phyloP scores from a whole-genome alignment of 768 basidiomycete genomes.

The Auriscalpium vulgare region DNA sequence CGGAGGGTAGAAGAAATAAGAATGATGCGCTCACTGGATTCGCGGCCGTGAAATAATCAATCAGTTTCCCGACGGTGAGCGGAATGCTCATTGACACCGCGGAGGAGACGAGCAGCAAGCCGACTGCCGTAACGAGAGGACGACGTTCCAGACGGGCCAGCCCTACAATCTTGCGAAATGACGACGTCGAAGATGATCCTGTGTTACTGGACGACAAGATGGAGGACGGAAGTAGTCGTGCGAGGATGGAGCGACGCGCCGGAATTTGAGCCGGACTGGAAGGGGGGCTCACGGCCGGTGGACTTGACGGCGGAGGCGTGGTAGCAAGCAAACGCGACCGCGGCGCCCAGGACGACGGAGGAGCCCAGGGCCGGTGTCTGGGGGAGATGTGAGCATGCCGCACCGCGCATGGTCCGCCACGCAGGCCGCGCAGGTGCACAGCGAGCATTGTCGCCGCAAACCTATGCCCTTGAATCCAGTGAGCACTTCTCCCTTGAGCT shows the following conservation, averaged over 20 bases:
- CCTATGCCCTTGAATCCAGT: too few species aligned
- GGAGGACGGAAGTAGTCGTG: slow-evolving; percentile 6
- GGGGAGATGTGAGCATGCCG: too few species aligned
- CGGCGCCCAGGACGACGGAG: too few species aligned
- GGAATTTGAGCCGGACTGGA: not conserved
- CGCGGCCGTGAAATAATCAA: slow-evolving; percentile 81
- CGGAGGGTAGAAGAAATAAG: not conserved
- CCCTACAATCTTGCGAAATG: slow-evolving; percentile 64
- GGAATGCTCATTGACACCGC: slow-evolving; percentile 90
- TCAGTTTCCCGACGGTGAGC: slow-evolving; percentile 86
- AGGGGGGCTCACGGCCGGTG: not conserved
- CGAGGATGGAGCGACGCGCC: slow-evolving; percentile 3
- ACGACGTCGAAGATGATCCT: slow-evolving; percentile 37
- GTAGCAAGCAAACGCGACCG: not conserved
- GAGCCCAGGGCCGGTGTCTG: too few species aligned
- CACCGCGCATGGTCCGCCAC: too few species aligned
- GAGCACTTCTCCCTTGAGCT: too few species aligned
- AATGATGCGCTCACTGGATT: slow-evolving; percentile 47
- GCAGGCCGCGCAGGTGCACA: too few species aligned
- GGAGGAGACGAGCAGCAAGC: slow-evolving; percentile 79
- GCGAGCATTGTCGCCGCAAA: too few species aligned
- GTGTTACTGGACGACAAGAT: slow-evolving; percentile 1
- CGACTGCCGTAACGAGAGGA: slow-evolving; percentile 67
- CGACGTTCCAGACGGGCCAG: slow-evolving; percentile 81
- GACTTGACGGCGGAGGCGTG: not conserved